These are phyloP conservation scores for Arthrobotrys pseudoclavata DNA, from an alignment of 2,329 filamentous ascomycete species.

Conservation along the genomic window DNA sequence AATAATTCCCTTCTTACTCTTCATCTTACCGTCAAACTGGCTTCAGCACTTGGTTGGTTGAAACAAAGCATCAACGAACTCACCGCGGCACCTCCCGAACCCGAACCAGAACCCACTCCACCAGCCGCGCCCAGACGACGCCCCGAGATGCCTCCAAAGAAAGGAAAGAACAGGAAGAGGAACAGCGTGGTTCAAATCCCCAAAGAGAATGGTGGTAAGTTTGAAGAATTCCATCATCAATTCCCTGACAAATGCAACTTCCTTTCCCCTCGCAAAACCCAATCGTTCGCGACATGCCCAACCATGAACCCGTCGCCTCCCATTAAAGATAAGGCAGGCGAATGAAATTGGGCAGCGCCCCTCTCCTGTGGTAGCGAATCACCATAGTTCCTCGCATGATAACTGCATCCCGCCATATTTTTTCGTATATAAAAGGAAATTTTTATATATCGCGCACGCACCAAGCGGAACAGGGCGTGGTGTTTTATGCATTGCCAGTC, in stretches of 20 bases:
- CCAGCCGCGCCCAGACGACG: slow-evolving; percentile 12
- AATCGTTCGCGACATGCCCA: slow-evolving; percentile 30
- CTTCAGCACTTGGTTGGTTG: slow-evolving; percentile 57
- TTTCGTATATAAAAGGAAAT: slow-evolving; percentile 14
- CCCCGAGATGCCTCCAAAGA: slow-evolving; percentile 52
- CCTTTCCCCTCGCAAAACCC: slow-evolving; percentile 19
- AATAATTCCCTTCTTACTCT: slow-evolving; percentile 59
- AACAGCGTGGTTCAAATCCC: slow-evolving; percentile 46
- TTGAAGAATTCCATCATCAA: slow-evolving; percentile 23
- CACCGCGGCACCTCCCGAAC: slow-evolving; percentile 30
- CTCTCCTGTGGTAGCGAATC: slow-evolving; percentile 27
- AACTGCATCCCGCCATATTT: slow-evolving; percentile 28
- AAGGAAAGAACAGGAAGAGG: slow-evolving; percentile 47
- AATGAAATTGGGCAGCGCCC: background rate
- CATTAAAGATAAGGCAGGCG: slow-evolving; percentile 15
- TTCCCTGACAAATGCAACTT: slow-evolving; percentile 25
- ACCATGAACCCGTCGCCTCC: slow-evolving; percentile 17
- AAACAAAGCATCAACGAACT: slow-evolving; percentile 55
- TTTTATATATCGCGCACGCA: slow-evolving; percentile 29
- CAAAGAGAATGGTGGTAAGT: slow-evolving; percentile 57
- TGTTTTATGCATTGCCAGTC: slow-evolving; percentile 58
- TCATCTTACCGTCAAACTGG: slow-evolving; percentile 51
- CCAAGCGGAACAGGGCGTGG: slow-evolving; percentile 17
- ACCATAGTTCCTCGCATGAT: slow-evolving; percentile 41
- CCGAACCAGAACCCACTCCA: slow-evolving; percentile 18